Evolutionary conservation across 768 basidiomycete genomes (phyloP).

Genomic region (Coprinellus aureogranulatus): DNA sequence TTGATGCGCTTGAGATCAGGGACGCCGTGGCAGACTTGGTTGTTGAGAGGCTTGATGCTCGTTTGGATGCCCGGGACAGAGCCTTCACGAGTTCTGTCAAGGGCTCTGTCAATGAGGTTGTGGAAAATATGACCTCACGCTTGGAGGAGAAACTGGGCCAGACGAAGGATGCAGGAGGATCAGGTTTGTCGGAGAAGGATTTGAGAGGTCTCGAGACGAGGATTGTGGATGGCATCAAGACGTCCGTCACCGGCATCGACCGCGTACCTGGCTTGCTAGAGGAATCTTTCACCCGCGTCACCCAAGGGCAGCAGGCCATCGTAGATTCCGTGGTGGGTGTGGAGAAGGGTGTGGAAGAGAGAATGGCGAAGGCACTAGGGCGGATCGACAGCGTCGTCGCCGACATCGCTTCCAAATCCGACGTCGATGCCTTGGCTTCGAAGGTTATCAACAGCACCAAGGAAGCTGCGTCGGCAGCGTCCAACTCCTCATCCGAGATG

Average conservation of each 20-base stretch:
- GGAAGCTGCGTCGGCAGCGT: conserved; percentile 33
- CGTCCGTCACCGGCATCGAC: not conserved
- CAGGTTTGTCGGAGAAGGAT: not conserved
- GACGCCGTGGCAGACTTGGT: conserved; percentile 88
- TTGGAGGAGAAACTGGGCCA: not conserved
- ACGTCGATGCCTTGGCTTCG: conserved; percentile 6
- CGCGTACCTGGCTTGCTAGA: not conserved
- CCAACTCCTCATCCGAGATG: conserved; percentile 29
- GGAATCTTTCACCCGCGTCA: not conserved
- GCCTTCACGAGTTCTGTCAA: conserved; percentile 61
- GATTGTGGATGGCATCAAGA: conserved; percentile 2
- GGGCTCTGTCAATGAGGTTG: conserved; percentile 51
- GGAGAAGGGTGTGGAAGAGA: not conserved
- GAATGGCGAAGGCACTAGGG: not conserved
- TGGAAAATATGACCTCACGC: conserved; percentile 33
- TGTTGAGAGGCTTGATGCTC: conserved; percentile 79
- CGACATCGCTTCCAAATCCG: not conserved
- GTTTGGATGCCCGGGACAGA: conserved; percentile 75
- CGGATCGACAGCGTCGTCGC: not conserved
- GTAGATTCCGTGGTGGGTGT: not conserved
- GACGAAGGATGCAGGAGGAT: conserved; percentile 1
- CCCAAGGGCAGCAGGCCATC: not conserved
- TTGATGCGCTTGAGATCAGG: conserved; percentile 84
- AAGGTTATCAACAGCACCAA: conserved; percentile 17
- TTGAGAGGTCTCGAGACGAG: conserved; percentile 2